Percentiles rank a stretch among this genome's conserved stretches.
Conservation (phyloP, 2,329 filamentous ascomycete genomes). For the Phoma herbarum region DNA sequence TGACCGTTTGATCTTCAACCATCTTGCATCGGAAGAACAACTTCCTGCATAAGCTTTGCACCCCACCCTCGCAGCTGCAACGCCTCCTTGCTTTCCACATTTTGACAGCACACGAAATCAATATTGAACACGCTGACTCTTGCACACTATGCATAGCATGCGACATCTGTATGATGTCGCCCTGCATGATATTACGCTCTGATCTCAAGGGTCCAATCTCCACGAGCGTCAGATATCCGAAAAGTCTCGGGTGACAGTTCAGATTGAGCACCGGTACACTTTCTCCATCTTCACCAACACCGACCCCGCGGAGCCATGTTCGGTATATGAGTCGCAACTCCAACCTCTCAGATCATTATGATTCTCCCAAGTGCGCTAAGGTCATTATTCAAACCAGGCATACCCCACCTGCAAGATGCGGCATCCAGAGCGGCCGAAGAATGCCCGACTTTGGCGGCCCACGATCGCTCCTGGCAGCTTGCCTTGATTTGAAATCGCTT, state of each 20-base stretch:
- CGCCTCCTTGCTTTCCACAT: slow-evolving; percentile 10
- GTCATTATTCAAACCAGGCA: slow-evolving; percentile 13
- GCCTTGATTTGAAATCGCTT: slow-evolving; percentile 30
- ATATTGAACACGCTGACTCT: slow-evolving; percentile 11
- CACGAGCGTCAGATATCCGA: slow-evolving; percentile 12
- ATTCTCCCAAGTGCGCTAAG: slow-evolving; percentile 29
- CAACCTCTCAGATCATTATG: slow-evolving; percentile 23
- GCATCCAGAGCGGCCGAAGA: slow-evolving; percentile 37
- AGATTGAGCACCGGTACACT: slow-evolving; percentile 14
- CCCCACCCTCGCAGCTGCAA: slow-evolving; percentile 10
- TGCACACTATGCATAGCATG: slow-evolving; percentile 1
- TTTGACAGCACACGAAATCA: slow-evolving; percentile 13
- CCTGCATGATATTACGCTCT: slow-evolving; percentile 16
- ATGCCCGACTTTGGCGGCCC: slow-evolving; percentile 37
- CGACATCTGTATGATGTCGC: slow-evolving; percentile 17
- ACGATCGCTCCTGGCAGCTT: slow-evolving; percentile 30
- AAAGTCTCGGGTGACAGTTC: slow-evolving; percentile 5
- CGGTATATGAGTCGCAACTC: slow-evolving; percentile 8
- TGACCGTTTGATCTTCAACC: slow-evolving; percentile 20
- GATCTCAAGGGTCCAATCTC: slow-evolving; percentile 13
- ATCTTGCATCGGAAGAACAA: slow-evolving; percentile 20
- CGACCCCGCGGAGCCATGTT: slow-evolving; percentile 13
- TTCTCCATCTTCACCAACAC: slow-evolving; percentile 9
- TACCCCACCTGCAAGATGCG: slow-evolving; percentile 22
- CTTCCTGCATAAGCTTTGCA: slow-evolving; percentile 16